Evolutionary conservation across 1,284 basidiomycete species (phyloP).

Genomic region (Austropuccinia psidii): DNA sequence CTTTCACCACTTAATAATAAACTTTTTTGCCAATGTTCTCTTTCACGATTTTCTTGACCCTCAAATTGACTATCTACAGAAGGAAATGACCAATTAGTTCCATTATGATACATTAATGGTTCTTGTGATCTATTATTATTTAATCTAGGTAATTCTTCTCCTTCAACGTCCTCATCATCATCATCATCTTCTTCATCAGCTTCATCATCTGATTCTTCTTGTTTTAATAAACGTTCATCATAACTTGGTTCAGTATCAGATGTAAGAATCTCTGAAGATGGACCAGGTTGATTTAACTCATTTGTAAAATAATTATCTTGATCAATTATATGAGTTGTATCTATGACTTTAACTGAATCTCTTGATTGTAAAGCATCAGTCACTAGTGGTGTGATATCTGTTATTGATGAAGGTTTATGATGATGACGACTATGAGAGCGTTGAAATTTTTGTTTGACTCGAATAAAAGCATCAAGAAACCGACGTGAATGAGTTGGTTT

Average conservation of each 20-base stretch:
- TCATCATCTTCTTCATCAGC: not conserved
- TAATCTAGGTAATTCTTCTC: not conserved
- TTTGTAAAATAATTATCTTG: not conserved
- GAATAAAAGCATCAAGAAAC: constrained; percentile 12
- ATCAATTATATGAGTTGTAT: not conserved
- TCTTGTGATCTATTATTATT: not conserved
- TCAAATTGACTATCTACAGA: not conserved
- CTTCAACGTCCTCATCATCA: constrained; percentile 2
- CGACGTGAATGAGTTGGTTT: not conserved
- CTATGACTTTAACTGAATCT: too few species aligned
- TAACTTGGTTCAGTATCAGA: not conserved
- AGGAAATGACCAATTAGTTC: constrained; percentile 11
- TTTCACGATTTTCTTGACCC: not conserved
- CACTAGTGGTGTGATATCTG: constrained; percentile 2
- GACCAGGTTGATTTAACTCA: not conserved
- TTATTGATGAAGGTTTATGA: constrained; percentile 2
- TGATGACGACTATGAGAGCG: constrained; percentile 7
- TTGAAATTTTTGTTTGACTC: constrained; percentile 7
- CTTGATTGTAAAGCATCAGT: too few species aligned
- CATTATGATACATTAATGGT: constrained; percentile 29
- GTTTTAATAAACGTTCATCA: not conserved
- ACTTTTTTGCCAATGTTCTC: not conserved
- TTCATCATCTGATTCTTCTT: not conserved
- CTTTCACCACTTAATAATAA: not conserved
- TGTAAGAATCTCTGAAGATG: constrained; percentile 9